Evolutionary conservation across 2,329 filamentous ascomycete genomes (phyloP), one percentile per base, ranked within the genome.

Genomic region (Leptographium wingfieldii): DNA sequence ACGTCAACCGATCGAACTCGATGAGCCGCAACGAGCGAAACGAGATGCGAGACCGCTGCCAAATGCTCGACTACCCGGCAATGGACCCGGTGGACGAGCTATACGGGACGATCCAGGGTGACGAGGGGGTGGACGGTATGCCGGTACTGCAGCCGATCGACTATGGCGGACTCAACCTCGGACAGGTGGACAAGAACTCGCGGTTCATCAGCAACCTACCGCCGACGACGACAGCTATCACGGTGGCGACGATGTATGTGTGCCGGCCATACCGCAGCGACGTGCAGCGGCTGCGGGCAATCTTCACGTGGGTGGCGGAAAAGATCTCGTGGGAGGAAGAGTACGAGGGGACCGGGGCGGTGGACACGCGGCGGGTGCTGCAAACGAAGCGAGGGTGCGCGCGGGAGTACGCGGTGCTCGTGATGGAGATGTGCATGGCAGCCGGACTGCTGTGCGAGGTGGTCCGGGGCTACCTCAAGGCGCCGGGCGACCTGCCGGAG

Each of bases 251-350:
- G 61, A 90, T 87, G 1, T 96, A 96, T 69, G 85, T 99, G 12
- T 99, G 95, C 69, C 84, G 94, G 33, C 95, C 94, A 0, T 96
- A 96, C 71, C 82, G 92, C 62, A 96, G 90, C 71, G 92, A 97
- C 67, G 90, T 96, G 0, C 94, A 99, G 71, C 83, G 92, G 43
- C 74, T 99, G 31, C 83, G 95, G 29, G 92, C 94, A 19, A 97
- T 99, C 63, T 99, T 97, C 68, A 96, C 89, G 1, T 99, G 92
- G 92, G 90, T 95, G 5, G 83, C 90, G n/a, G 94, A 99, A 70
- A 91, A 92, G 66, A 86, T 99, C 60, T 83, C 82, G 38, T 99
- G 94, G 94, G 94, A 99, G 69, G 92, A 96, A 67, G 91, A 95
- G 65, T 91, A 90, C 64, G 90, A 95, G 66, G 88, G 86, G n/a